phyloP scores from a whole-genome alignment of 2,329 filamentous ascomycete genomes.

The Madurella fahalii region DNA sequence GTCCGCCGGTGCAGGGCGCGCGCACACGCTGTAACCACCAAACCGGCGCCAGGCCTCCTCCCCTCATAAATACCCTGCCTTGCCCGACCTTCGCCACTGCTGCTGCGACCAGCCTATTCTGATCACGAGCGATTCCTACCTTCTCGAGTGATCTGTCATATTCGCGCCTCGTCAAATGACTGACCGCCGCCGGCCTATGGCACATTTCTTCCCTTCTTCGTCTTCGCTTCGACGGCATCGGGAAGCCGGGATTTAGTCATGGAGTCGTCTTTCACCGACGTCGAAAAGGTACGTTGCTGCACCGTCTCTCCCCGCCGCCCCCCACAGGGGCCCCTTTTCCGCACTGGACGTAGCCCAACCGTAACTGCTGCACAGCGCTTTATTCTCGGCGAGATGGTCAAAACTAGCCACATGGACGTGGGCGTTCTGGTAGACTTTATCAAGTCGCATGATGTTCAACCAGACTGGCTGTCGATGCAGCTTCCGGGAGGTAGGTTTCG shows the following conservation, averaged over 20 bases:
- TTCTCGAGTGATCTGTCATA: slow-evolving; percentile 17
- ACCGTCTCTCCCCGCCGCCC: not conserved
- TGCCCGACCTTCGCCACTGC: slow-evolving; percentile 24
- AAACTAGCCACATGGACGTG: slow-evolving; percentile 49
- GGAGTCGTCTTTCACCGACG: slow-evolving; percentile 46
- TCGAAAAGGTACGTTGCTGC: slow-evolving; percentile 47
- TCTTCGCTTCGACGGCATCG: slow-evolving; percentile 16
- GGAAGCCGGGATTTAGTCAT: slow-evolving; percentile 30
- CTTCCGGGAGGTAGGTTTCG: slow-evolving; percentile 31
- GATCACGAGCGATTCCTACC: slow-evolving; percentile 22
- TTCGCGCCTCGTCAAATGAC: slow-evolving; percentile 25
- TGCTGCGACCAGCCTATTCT: slow-evolving; percentile 15
- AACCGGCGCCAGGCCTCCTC: not conserved
- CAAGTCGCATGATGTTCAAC: slow-evolving; percentile 30
- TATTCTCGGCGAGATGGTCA: slow-evolving; percentile 55
- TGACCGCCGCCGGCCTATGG: slow-evolving; percentile 16
- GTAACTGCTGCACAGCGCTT: slow-evolving; percentile 43
- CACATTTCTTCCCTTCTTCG: slow-evolving; percentile 20
- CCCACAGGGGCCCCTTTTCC: slow-evolving; percentile 10
- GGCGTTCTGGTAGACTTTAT: slow-evolving; percentile 46
- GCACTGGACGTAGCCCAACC: slow-evolving; percentile 10
- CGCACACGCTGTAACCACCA: slow-evolving; percentile 12
- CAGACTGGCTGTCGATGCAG: slow-evolving; percentile 36
- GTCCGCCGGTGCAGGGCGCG: slow-evolving; percentile 14
- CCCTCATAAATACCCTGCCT: slow-evolving; percentile 10